These are phyloP conservation scores for Spizellomyces sp. DNA, from an alignment of 192 early-diverging fungal genomes.

Conservation along the genomic window DNA sequence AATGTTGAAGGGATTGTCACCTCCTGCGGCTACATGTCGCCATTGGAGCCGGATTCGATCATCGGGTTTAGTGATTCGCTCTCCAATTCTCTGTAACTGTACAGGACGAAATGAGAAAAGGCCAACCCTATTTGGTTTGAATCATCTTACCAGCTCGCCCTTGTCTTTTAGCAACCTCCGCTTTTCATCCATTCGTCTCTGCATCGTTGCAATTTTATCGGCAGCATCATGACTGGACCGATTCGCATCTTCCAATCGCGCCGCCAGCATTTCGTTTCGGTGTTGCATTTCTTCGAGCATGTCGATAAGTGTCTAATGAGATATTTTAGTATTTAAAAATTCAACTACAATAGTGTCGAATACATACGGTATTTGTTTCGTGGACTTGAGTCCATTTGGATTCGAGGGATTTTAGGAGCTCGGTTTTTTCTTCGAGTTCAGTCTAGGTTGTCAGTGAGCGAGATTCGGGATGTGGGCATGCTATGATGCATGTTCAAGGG, in stretches of 20 bases:
- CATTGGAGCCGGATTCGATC: neutral
- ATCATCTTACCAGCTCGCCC: conserved; percentile 1
- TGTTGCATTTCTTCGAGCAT: conserved; percentile 5
- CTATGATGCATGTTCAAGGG: too few species aligned
- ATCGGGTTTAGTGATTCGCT: neutral
- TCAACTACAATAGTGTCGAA: neutral
- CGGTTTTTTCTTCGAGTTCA: too few species aligned
- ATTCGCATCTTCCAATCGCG: conserved; percentile 8
- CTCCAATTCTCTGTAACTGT: too few species aligned
- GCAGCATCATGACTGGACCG: neutral
- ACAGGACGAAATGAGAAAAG: neutral
- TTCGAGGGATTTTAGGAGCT: neutral
- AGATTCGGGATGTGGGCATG: too few species aligned
- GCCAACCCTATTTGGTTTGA: neutral
- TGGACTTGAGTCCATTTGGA: neutral
- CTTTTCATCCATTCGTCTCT: conserved; percentile 20
- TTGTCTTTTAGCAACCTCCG: conserved; percentile 3
- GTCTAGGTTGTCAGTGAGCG: too few species aligned
- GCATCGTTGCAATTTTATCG: conserved; percentile 15
- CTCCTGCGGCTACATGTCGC: neutral
- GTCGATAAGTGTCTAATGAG: neutral
- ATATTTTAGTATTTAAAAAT: neutral
- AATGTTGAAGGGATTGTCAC: neutral
- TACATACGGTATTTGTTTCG: conserved; percentile 11
- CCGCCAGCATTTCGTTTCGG: conserved; percentile 17